phyloP scores from a whole-genome alignment of 148 eudicot genomes.

The Polygonum aviculare region DNA sequence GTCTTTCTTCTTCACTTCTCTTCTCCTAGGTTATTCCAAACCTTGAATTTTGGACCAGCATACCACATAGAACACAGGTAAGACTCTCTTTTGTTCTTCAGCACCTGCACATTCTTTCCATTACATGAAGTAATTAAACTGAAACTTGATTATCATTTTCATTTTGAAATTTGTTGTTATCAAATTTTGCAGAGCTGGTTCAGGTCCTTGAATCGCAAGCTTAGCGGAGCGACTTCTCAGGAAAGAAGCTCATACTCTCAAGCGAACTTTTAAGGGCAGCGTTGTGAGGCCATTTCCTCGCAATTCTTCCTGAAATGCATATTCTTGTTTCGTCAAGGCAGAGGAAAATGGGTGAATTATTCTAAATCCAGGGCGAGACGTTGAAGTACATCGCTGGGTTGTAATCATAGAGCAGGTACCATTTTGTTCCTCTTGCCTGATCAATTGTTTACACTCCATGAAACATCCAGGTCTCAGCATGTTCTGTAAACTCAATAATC shows the following conservation, averaged over 20 bases:
- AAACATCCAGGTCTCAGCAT: neutral
- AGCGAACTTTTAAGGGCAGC: constrained; percentile 52
- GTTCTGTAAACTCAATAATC: neutral
- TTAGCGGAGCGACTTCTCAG: constrained; percentile 68
- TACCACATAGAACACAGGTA: constrained; percentile 81
- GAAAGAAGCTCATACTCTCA: constrained; percentile 79
- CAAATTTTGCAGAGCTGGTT: constrained; percentile 44
- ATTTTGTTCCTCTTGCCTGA: neutral
- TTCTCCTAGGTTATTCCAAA: constrained; percentile 61
- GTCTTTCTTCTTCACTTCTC: no score
- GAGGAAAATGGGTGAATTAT: neutral
- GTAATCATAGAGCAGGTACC: neutral
- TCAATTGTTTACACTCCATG: neutral
- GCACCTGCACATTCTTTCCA: neutral
- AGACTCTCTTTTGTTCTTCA: constrained; percentile 8
- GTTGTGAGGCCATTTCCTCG: neutral
- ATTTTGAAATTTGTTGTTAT: neutral
- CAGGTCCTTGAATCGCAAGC: constrained; percentile 46
- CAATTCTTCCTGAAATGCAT: neutral
- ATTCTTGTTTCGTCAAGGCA: neutral
- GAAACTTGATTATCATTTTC: neutral
- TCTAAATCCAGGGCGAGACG: neutral
- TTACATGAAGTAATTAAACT: neutral
- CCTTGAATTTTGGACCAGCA: constrained; percentile 81
- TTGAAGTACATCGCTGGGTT: neutral